A percentile compares a stretch with the other conserved stretches of the same genome.
Conservation (phyloP, 1,284 basidiomycete genomes). For the Marasmius tenuissimus region DNA sequence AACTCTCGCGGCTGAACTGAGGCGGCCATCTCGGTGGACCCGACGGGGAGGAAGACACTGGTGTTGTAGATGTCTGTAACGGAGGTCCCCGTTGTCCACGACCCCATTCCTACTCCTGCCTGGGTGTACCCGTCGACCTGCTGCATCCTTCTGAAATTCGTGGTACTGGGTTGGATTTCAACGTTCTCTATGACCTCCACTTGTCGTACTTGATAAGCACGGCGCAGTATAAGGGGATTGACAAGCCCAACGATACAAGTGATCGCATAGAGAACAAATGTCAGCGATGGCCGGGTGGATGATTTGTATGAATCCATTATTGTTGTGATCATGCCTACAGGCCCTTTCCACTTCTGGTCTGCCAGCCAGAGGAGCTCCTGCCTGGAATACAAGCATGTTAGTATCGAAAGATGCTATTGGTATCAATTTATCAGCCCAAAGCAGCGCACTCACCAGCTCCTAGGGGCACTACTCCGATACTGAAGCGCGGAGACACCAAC, state of each 20-base stretch:
- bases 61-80: slow-evolving; percentile 14
- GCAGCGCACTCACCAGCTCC: slow-evolving; percentile 13
- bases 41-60: slow-evolving; percentile 13
- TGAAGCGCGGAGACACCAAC: slow-evolving; percentile 15
- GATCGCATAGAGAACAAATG: slow-evolving; percentile 16
- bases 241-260: slow-evolving; percentile 15
- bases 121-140: slow-evolving; percentile 16
- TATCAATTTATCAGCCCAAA: too few species aligned
- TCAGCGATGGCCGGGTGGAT: slow-evolving; percentile 14
- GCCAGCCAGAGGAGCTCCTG: slow-evolving; percentile 17
- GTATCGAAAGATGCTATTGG: too few species aligned
- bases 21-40: neutral
- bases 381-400: too few species aligned
- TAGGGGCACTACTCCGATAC: slow-evolving; percentile 10
- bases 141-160: slow-evolving; percentile 4
- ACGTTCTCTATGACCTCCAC: slow-evolving; percentile 7
- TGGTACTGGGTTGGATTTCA: slow-evolving; percentile 11
- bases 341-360: slow-evolving; percentile 19
- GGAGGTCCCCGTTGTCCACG: slow-evolving; percentile 17
- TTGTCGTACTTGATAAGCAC: slow-evolving; percentile 17
- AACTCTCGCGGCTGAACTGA: slow-evolving; percentile 14
- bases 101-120: slow-evolving; percentile 14
- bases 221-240: slow-evolving; percentile 17
- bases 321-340: slow-evolving; percentile 16
- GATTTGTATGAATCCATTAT: slow-evolving; percentile 1